Percentiles rank a stretch among this genome's conserved stretches.
Conservation (phyloP, 202 grass and related monocot species). For the Saccharum hybrid region DNA sequence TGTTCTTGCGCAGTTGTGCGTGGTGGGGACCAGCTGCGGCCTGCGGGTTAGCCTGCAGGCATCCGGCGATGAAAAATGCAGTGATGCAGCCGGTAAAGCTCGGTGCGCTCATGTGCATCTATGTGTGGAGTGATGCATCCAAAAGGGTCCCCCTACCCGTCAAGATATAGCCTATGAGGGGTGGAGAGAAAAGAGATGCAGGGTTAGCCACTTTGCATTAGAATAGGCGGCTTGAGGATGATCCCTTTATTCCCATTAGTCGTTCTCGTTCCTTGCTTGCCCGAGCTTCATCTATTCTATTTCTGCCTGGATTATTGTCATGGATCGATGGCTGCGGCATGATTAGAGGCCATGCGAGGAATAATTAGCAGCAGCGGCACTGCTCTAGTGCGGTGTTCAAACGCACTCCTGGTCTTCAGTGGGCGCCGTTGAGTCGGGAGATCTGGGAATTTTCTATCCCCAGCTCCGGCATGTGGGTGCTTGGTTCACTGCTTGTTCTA, state of each 20-base stretch:
- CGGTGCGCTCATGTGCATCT: too few species aligned
- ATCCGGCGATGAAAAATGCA: constrained; percentile 26
- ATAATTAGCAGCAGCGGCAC: constrained; percentile 44
- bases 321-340: constrained; percentile 41
- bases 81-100: constrained; percentile 34
- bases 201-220: constrained; percentile 43
- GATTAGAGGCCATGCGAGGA: constrained; percentile 52
- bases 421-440: constrained; percentile 16
- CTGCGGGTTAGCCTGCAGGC: constrained; percentile 14
- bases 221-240: constrained; percentile 40
- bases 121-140: constrained; percentile 37
- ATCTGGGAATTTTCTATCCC: constrained; percentile 30
- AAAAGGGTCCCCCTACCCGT: too few species aligned
- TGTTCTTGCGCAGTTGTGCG: background rate
- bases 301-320: constrained; percentile 31
- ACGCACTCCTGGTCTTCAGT: constrained; percentile 39
- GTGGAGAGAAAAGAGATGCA: constrained; percentile 41
- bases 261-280: constrained; percentile 24
- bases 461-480: constrained; percentile 3
- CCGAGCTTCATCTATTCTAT: constrained; percentile 25
- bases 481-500: background rate
- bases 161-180: too few species aligned
- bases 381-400: constrained; percentile 47
- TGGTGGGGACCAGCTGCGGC: constrained; percentile 50
- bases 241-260: constrained; percentile 56